Base-by-base conservation (phyloP, 495 filamentous ascomycete genomes). In the Apiosordaria backusii region DNA sequence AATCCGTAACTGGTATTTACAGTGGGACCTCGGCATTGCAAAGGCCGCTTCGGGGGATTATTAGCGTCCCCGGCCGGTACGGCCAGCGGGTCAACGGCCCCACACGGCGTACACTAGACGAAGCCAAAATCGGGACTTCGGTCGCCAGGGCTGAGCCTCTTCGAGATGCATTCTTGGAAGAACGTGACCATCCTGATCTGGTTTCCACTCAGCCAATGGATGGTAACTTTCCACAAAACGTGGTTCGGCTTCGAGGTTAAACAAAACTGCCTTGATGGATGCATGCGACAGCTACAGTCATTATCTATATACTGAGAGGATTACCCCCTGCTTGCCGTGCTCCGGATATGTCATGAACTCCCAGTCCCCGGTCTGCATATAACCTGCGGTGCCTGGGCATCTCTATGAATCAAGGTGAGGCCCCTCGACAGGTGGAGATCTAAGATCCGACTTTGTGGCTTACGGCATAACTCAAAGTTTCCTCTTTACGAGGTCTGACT, bases 1-100 rank as follows among this genome's bases (percentile, higher is more conserved):
- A 45, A 45, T 45, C 35, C 35, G 16, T 13, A 15, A 2, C 35
- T 13, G 7, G 0, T 13, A 45, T 45, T 45, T n/a, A 45, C 10
- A 55, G 52, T 55, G 66, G 69, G 50, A 61, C 57, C 45, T 63
- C 59, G 54, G 61, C 19, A 63, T 22, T 23, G 19, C 19, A 21
- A n/a, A 7, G 35, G 35, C 35, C 35, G 35, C 35, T 45, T 45
- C 35, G 35, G 35, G 6, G 35, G 1, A 13, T 15, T 15, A 45
- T 45, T 45, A 45, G 35, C 35, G 35, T 2, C 16, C 16, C 35
- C 13, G 35, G 10, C 35, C 0, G 35, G 35, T 13, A 15, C 35
- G 35, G 35, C n/a, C 35, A 45, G 35, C 16, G 13, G 35, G 10
- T 45, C 35, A 13, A 13, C 35, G 35, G 35, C 35, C 35, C 35